Percentiles rank a stretch among this genome's conserved stretches.
Conservation (phyloP, 352 stramenopile genomes). For the Halophytophthora polymorphica region DNA sequence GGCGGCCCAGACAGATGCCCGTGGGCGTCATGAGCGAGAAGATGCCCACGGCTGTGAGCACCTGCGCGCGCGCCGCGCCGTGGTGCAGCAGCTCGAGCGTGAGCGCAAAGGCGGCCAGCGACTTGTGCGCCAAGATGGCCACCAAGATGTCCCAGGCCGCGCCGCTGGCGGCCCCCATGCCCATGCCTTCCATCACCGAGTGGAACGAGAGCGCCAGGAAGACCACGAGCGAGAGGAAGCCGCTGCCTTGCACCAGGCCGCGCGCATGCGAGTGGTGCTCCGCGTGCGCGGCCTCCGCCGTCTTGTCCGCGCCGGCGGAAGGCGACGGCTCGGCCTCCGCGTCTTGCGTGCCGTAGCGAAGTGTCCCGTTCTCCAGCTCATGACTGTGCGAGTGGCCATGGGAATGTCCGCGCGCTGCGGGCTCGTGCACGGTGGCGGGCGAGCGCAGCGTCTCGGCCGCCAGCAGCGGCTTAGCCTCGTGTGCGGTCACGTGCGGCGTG, state of each 20-base stretch:
- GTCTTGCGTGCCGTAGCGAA: slow-evolving; percentile 28
- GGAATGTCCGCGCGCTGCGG: slow-evolving; percentile 5
- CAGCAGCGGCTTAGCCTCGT: slow-evolving; percentile 25
- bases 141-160: slow-evolving; percentile 75
- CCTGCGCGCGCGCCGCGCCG: slow-evolving; percentile 31
- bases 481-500: slow-evolving; percentile 12
- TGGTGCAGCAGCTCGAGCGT: slow-evolving; percentile 71
- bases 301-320: neutral
- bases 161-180: slow-evolving; percentile 56
- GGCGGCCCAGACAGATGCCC: slow-evolving; percentile 58
- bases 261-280: slow-evolving; percentile 58
- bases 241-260: slow-evolving; percentile 59
- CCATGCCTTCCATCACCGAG: slow-evolving; percentile 85
- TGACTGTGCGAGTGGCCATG: slow-evolving; percentile 6
- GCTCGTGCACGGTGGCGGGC: slow-evolving; percentile 9
- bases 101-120: slow-evolving; percentile 71
- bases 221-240: slow-evolving; percentile 66
- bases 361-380: slow-evolving; percentile 17
- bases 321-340: slow-evolving; percentile 3
- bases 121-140: slow-evolving; percentile 83
- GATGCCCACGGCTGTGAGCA: slow-evolving; percentile 43
- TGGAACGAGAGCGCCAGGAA: slow-evolving; percentile 82
- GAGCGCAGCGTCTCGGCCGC: slow-evolving; percentile 13
- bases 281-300: slow-evolving; percentile 13
- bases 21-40: slow-evolving; percentile 78